Percentiles rank a stretch among this genome's conserved stretches.
phyloP scores from a whole-genome alignment of 257 asterid genomes.

The Ocimum tenuiflorum region DNA sequence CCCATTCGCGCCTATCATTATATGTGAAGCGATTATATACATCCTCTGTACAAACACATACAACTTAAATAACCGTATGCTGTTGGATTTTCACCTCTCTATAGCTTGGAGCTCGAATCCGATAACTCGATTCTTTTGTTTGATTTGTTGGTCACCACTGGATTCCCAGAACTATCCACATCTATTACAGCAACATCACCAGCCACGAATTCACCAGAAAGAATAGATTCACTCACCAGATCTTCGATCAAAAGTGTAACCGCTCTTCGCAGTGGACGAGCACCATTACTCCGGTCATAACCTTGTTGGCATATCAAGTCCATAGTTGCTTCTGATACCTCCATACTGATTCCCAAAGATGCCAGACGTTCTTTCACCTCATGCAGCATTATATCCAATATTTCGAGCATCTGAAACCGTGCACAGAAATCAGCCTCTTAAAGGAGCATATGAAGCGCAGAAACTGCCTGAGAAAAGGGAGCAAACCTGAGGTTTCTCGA shows the following conservation, averaged over 20 bases:
- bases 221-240: slow-evolving; percentile 74
- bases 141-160: slow-evolving; percentile 51
- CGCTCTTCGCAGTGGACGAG: slow-evolving; percentile 88
- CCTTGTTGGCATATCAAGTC: slow-evolving; percentile 81
- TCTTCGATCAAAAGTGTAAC: slow-evolving; percentile 69
- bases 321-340: slow-evolving; percentile 67
- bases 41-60: slow-evolving; percentile 22
- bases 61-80: background rate
- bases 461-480: background rate
- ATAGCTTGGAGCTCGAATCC: slow-evolving; percentile 28
- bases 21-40: slow-evolving; percentile 24
- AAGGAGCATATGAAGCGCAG: background rate
- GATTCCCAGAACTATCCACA: slow-evolving; percentile 72
- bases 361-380: slow-evolving; percentile 73
- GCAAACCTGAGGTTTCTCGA: slow-evolving; percentile 86
- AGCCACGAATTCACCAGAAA: slow-evolving; percentile 51
- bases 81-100: slow-evolving; percentile 1
- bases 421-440: background rate
- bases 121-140: slow-evolving; percentile 40
- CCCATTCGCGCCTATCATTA: slow-evolving; percentile 1
- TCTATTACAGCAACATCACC: slow-evolving; percentile 70
- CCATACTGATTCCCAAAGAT: slow-evolving; percentile 58
- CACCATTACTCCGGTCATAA: slow-evolving; percentile 83
- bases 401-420: slow-evolving; percentile 68
- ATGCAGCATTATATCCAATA: slow-evolving; percentile 66